Conservation (phyloP, 108 stramenopile species). For the Pseudonitzschia pungens region DNA sequence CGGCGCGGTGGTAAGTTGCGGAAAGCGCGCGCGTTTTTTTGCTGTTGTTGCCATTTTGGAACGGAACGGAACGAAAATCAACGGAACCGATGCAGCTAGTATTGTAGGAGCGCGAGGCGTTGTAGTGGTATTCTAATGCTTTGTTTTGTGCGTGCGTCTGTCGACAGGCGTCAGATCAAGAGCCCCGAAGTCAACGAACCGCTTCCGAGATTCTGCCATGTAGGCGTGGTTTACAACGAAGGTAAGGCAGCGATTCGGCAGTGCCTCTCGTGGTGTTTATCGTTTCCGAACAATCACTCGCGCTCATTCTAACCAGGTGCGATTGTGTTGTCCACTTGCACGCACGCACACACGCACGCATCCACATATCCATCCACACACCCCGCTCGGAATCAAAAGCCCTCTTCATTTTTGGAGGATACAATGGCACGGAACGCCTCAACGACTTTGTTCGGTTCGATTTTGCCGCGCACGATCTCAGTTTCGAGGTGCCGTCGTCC, state of each 20-base stretch:
- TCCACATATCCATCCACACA: too few species aligned
- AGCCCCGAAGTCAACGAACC: slow-evolving; percentile 27
- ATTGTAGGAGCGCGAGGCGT: too few species aligned
- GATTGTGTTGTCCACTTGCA: too few species aligned
- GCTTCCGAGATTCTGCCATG: slow-evolving; percentile 92
- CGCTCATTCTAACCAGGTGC: too few species aligned
- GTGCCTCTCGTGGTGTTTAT: not conserved
- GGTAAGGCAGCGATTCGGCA: not conserved
- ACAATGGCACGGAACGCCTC: slow-evolving; percentile 89
- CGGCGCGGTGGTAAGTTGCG: slow-evolving; percentile 49
- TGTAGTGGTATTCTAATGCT: too few species aligned
- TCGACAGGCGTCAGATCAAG: slow-evolving; percentile 29
- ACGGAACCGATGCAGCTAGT: too few species aligned
- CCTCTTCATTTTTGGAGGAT: slow-evolving; percentile 94
- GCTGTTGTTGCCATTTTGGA: too few species aligned
- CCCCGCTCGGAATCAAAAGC: slow-evolving; percentile 13
- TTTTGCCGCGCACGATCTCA: slow-evolving; percentile 57
- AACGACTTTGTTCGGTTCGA: slow-evolving; percentile 91
- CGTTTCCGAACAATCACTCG: too few species aligned
- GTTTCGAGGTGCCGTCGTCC: slow-evolving; percentile 73
- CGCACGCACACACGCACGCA: too few species aligned
- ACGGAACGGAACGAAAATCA: too few species aligned
- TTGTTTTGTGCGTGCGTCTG: too few species aligned
- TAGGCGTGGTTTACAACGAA: slow-evolving; percentile 64
- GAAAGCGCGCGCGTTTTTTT: too few species aligned